These are phyloP conservation scores for Beauveria medogensis DNA, from an alignment of 2,329 filamentous ascomycete species.

Conservation along the genomic window DNA sequence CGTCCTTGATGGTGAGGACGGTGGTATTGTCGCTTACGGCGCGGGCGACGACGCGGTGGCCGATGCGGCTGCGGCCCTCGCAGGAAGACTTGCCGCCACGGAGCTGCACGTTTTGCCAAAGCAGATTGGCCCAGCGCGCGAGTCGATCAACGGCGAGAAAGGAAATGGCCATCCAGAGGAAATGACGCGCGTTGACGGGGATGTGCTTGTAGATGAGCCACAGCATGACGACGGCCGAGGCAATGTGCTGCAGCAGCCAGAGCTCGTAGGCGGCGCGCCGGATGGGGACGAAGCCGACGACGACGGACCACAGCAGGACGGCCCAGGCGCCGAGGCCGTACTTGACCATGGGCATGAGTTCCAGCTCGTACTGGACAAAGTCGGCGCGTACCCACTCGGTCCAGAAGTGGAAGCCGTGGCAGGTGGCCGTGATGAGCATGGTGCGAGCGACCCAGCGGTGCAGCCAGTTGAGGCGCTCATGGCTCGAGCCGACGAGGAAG, in stretches of 20 bases:
- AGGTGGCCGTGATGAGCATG: conserved; percentile 58
- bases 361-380: conserved; percentile 50
- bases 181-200: conserved; percentile 48
- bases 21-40: conserved; percentile 45
- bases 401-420: conserved; percentile 65
- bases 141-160: conserved; percentile 55
- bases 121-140: conserved; percentile 38
- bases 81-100: conserved; percentile 33
- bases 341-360: conserved; percentile 55
- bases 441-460: conserved; percentile 65
- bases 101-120: conserved; percentile 46
- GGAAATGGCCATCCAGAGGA: conserved; percentile 58
- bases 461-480: conserved; percentile 65
- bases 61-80: conserved; percentile 39
- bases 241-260: conserved; percentile 60
- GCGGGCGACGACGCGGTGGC: conserved; percentile 42
- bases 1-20: conserved; percentile 50
- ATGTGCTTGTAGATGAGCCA: conserved; percentile 58
- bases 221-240: conserved; percentile 52
- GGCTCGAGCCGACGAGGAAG: conserved; percentile 51
- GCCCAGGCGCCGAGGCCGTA: conserved; percentile 62
- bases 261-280: conserved; percentile 61
- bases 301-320: conserved; percentile 55
- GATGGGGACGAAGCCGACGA: conserved; percentile 56
- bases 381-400: conserved; percentile 53